Conservation (phyloP, 2,329 filamentous ascomycete species). For the Venturia nashicola region DNA sequence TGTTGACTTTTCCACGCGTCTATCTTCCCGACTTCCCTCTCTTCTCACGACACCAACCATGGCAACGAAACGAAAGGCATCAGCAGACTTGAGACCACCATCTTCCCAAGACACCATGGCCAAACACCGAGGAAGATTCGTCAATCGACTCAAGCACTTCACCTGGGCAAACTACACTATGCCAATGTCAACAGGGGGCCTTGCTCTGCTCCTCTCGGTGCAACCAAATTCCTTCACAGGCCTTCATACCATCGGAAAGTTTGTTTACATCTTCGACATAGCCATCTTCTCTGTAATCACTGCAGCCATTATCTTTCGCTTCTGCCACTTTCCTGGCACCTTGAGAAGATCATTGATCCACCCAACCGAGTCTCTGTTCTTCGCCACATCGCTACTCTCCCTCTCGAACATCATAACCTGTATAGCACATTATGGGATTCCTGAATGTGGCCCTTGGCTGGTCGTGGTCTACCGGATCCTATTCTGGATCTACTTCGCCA, state of each 20-base stretch:
- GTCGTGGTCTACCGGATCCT: slow-evolving; percentile 46
- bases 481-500: slow-evolving; percentile 58
- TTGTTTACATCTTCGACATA: slow-evolving; percentile 59
- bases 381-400: slow-evolving; percentile 59
- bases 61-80: neutral
- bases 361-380: slow-evolving; percentile 39
- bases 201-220: slow-evolving; percentile 52
- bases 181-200: slow-evolving; percentile 62
- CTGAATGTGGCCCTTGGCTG: slow-evolving; percentile 42
- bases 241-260: slow-evolving; percentile 49
- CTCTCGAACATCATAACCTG: slow-evolving; percentile 55
- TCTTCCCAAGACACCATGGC: neutral
- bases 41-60: neutral
- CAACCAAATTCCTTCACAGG: slow-evolving; percentile 53
- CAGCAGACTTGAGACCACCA: neutral
- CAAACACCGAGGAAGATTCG: neutral
- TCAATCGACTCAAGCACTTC: neutral
- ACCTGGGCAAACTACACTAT: slow-evolving; percentile 62
- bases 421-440: slow-evolving; percentile 53
- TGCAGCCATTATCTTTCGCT: slow-evolving; percentile 44
- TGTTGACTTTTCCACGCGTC: neutral
- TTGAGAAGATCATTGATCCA: slow-evolving; percentile 47
- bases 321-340: slow-evolving; percentile 44
- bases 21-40: neutral
- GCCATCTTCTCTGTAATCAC: slow-evolving; percentile 48